phyloP scores from a whole-genome alignment of 1,284 basidiomycete genomes.

The Leccinum pachyderme region DNA sequence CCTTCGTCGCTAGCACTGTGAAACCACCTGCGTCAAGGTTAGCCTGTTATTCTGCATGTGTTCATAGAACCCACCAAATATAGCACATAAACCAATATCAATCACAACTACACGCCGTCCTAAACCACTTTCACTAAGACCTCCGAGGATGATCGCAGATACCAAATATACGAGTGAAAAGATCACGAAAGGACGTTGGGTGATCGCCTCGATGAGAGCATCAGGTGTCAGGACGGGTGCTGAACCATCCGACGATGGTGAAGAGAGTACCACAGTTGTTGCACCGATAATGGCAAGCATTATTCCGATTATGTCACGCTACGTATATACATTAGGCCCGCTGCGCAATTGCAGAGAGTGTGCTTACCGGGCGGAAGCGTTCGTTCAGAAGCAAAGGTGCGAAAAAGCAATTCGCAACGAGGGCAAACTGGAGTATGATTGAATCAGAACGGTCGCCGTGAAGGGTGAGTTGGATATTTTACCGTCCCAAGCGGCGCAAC shows the following conservation, averaged over 20 bases:
- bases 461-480: slow-evolving; percentile 30
- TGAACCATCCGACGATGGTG: slow-evolving; percentile 62
- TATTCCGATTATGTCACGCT: slow-evolving; percentile 89
- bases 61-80: slow-evolving; percentile 61
- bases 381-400: slow-evolving; percentile 87
- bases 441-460: background rate
- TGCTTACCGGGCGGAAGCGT: slow-evolving; percentile 63
- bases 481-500: slow-evolving; percentile 96
- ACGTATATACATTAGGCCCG: slow-evolving; percentile 15
- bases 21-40: slow-evolving; percentile 67
- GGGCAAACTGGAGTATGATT: slow-evolving; percentile 58
- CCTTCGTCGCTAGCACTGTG: slow-evolving; percentile 94
- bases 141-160: slow-evolving; percentile 56
- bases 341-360: slow-evolving; percentile 1
- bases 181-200: slow-evolving; percentile 68
- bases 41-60: slow-evolving; percentile 3
- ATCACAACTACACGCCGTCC: slow-evolving; percentile 77
- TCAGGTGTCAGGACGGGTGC: slow-evolving; percentile 61
- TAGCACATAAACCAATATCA: slow-evolving; percentile 85
- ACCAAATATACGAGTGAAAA: slow-evolving; percentile 67
- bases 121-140: slow-evolving; percentile 54
- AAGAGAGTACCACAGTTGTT: slow-evolving; percentile 86
- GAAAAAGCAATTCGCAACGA: slow-evolving; percentile 94
- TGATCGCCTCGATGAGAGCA: slow-evolving; percentile 69
- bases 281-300: slow-evolving; percentile 80